Evolutionary conservation across 805 yeast species (phyloP).

Genomic region (Hanseniaspora osmophila): DNA sequence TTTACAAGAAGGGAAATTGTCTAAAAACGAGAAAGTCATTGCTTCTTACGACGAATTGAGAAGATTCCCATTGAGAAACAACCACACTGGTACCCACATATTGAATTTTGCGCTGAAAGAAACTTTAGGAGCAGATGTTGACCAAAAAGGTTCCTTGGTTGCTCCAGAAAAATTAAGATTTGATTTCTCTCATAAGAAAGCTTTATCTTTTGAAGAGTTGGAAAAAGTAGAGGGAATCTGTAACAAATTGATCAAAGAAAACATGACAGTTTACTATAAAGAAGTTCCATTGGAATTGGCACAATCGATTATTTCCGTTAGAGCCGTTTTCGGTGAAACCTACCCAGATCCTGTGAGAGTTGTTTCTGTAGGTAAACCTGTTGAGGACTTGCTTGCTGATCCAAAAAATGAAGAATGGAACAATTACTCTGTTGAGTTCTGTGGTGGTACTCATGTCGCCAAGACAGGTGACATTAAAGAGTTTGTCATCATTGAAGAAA

Average conservation of each 20-base stretch:
- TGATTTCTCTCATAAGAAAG: conserved; percentile 90
- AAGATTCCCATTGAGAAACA: conserved; percentile 92
- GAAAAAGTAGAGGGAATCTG: conserved; percentile 61
- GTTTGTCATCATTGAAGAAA: conserved; percentile 79
- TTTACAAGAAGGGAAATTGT: conserved; percentile 60
- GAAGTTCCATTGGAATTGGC: conserved; percentile 70
- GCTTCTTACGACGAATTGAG: conserved; percentile 86
- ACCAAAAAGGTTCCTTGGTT: conserved; percentile 93
- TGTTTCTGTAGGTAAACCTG: conserved; percentile 86
- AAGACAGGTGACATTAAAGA: conserved; percentile 89
- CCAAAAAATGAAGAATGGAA: conserved; percentile 70
- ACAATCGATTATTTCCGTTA: conserved; percentile 62
- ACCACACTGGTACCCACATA: conserved; percentile 96
- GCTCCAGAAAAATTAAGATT: conserved; percentile 91
- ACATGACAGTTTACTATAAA: conserved; percentile 63
- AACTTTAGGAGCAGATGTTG: conserved; percentile 75
- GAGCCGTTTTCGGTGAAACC: conserved; percentile 98
- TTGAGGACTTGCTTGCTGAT: conserved; percentile 59
- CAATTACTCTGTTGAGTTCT: conserved; percentile 76
- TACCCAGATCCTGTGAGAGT: conserved; percentile 98
- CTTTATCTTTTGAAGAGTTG: conserved; percentile 56
- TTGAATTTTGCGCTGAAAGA: conserved; percentile 79
- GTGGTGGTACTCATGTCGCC: conserved; percentile 97
- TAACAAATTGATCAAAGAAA: conserved; percentile 55
- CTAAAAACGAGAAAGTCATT: conserved; percentile 56